Conservation (phyloP, 768 basidiomycete genomes). For the Lentinula raphanica region DNA sequence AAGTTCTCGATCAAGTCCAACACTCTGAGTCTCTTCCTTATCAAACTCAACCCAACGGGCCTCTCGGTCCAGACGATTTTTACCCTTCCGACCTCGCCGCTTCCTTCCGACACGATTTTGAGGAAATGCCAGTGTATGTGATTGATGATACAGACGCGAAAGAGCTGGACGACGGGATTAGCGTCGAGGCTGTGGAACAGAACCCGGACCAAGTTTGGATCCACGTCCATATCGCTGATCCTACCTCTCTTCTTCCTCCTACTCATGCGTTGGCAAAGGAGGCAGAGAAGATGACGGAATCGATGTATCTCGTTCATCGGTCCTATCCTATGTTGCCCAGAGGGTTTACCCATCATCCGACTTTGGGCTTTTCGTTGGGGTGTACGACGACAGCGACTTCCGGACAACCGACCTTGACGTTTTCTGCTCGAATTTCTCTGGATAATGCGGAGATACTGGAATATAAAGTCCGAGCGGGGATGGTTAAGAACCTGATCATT, state of each 20-base stretch:
- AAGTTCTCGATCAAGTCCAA: too few relatives aligned
- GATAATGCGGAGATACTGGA: slow-evolving; percentile 62
- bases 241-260: slow-evolving; percentile 72
- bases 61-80: slow-evolving; percentile 58
- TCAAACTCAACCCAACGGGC: too few relatives aligned
- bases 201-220: slow-evolving; percentile 49
- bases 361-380: slow-evolving; percentile 35
- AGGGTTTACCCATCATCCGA: slow-evolving; percentile 40
- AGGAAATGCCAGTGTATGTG: slow-evolving; percentile 72
- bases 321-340: slow-evolving; percentile 72
- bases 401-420: slow-evolving; percentile 62
- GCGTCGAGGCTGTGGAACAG: neutral
- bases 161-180: slow-evolving; percentile 93
- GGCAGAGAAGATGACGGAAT: slow-evolving; percentile 47
- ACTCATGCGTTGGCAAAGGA: slow-evolving; percentile 53
- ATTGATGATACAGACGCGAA: slow-evolving; percentile 76
- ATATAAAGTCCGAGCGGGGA: slow-evolving; percentile 60
- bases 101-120: slow-evolving; percentile 81
- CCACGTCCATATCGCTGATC: slow-evolving; percentile 92
- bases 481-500: slow-evolving; percentile 62
- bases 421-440: slow-evolving; percentile 67
- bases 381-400: slow-evolving; percentile 14
- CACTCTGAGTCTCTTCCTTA: too few relatives aligned
- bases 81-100: slow-evolving; percentile 61
- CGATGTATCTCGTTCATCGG: slow-evolving; percentile 62